Evolutionary conservation across 2,329 filamentous ascomycete species (phyloP).

Genomic region (Botrytis byssoidea): DNA sequence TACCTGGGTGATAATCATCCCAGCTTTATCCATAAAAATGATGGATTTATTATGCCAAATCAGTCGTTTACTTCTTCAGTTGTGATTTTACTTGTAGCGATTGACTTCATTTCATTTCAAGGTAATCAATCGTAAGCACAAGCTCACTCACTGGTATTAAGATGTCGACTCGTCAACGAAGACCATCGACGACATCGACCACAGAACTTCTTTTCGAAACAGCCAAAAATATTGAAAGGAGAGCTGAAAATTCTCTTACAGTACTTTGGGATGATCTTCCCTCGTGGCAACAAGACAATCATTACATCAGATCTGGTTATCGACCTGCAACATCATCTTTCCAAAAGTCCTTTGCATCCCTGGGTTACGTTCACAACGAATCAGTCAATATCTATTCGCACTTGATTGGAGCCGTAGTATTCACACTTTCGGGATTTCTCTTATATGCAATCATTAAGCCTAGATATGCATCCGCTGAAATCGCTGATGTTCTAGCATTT

Average conservation of each 20-base stretch:
- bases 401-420: slow-evolving; percentile 62
- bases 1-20: neutral
- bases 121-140: neutral
- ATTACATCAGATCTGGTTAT: slow-evolving; percentile 66
- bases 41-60: neutral
- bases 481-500: slow-evolving; percentile 69
- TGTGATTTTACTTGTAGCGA: neutral
- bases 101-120: neutral
- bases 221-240: slow-evolving; percentile 33
- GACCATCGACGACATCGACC: slow-evolving; percentile 27
- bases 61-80: neutral
- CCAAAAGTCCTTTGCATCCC: slow-evolving; percentile 53
- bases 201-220: slow-evolving; percentile 30
- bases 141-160: neutral
- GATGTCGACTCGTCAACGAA: slow-evolving; percentile 36
- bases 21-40: neutral
- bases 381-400: slow-evolving; percentile 73
- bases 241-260: slow-evolving; percentile 42
- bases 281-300: slow-evolving; percentile 62
- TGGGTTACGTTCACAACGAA: slow-evolving; percentile 61
- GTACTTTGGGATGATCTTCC: slow-evolving; percentile 53
- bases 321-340: slow-evolving; percentile 62
- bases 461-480: slow-evolving; percentile 62
- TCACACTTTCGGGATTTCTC: slow-evolving; percentile 50
- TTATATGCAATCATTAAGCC: slow-evolving; percentile 59